A percentile compares a stretch with the other conserved stretches of the same genome.
Conservation (phyloP, 805 yeast species). For the Kodamaea neixiangensis region DNA sequence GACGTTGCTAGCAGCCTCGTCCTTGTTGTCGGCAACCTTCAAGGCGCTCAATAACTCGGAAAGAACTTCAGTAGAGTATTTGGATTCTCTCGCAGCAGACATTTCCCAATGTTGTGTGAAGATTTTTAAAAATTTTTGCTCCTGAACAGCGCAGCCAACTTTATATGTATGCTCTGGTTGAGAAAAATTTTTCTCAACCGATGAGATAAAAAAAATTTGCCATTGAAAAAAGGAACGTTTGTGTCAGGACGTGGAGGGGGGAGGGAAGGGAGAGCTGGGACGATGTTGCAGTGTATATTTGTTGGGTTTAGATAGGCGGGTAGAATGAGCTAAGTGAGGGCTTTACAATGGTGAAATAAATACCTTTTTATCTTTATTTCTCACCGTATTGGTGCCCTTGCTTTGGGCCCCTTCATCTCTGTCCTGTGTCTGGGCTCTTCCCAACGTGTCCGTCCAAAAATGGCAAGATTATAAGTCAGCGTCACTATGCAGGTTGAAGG, state of each 20-base stretch:
- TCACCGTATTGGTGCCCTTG: no score
- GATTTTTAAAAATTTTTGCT: constrained; percentile 18
- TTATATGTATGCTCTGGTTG: constrained; percentile 6
- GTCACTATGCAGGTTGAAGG: no score
- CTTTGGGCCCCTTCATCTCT: no score
- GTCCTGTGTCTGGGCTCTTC: no score
- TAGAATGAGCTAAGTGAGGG: no score
- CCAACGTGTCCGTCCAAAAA: no score
- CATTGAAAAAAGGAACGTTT: constrained; percentile 3
- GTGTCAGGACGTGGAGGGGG: neutral
- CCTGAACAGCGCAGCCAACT: constrained; percentile 8
- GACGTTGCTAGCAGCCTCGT: constrained; percentile 83
- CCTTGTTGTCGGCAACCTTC: constrained; percentile 88
- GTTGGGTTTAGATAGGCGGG: no score
- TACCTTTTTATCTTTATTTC: no score
- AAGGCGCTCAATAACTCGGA: constrained; percentile 91
- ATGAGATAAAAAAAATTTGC: constrained; percentile 11
- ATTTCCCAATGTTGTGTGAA: constrained; percentile 35
- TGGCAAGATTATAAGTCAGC: no score
- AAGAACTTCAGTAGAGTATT: constrained; percentile 76
- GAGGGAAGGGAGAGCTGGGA: neutral
- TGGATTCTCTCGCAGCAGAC: constrained; percentile 60
- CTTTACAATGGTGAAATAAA: no score
- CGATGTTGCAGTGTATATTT: neutral
- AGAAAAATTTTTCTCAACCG: constrained; percentile 10